These are phyloP conservation scores for Thecamonas trahens DNA, from an alignment of 78 protist species.

Conservation along the genomic window DNA sequence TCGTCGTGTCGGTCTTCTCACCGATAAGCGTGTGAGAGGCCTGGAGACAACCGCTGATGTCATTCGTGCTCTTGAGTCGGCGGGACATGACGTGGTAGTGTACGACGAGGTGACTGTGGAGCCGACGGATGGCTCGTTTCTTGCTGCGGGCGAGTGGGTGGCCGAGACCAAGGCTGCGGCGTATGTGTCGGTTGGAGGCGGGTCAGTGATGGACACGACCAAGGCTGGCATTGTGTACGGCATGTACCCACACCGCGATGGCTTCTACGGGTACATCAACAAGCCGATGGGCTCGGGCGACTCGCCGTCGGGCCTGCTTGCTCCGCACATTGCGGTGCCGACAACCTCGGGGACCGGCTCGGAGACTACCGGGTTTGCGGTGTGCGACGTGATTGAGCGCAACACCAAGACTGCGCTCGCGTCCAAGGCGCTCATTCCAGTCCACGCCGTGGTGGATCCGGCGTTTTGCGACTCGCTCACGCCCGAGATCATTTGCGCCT, in stretches of 20 bases:
- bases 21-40: no score
- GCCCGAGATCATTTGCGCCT: background rate
- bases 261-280: constrained; percentile 10
- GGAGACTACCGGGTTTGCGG: constrained; percentile 25
- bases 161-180: constrained; percentile 6
- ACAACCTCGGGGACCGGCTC: constrained; percentile 35
- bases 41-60: no score
- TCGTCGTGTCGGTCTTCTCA: no score
- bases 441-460: constrained; percentile 12
- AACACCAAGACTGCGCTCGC: constrained; percentile 32
- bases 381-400: constrained; percentile 3
- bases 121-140: constrained; percentile 6
- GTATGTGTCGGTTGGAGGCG: constrained; percentile 20
- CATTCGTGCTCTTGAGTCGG: no score
- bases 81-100: no score
- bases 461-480: background rate
- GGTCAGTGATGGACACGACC: constrained; percentile 26
- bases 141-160: background rate
- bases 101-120: constrained; percentile 5
- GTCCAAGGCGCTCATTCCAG: background rate
- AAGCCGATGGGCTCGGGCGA: constrained; percentile 8
- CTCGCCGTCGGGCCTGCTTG: background rate
- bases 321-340: constrained; percentile 8
- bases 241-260: background rate
- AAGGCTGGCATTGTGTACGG: constrained; percentile 30